Conservation (phyloP, 805 yeast genomes). For the Candida golubevii region DNA sequence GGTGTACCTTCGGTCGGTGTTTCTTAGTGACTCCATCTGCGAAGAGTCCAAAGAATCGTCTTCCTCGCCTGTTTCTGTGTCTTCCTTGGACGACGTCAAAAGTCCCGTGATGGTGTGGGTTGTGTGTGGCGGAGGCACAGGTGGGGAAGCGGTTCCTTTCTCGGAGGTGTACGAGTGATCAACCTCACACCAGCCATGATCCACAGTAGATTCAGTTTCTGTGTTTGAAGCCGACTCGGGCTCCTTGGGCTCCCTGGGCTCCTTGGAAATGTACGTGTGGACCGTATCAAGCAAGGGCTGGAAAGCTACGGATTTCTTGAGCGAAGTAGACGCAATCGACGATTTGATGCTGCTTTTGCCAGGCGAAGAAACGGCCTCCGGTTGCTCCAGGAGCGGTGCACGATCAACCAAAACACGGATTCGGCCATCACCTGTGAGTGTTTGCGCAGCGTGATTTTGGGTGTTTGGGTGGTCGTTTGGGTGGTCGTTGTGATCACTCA, state of each 20-base stretch:
- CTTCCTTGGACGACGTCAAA: conserved; percentile 1
- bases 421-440: background rate
- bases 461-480: background rate
- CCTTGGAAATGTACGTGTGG: conserved; percentile 10
- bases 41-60: conserved; percentile 14
- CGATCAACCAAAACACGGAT: background rate
- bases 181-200: conserved; percentile 14
- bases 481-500: conserved; percentile 24
- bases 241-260: conserved; percentile 6
- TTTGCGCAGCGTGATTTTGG: background rate
- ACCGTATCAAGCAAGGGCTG: conserved; percentile 13
- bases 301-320: conserved; percentile 39
- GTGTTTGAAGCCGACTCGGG: background rate
- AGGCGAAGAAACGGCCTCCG: conserved; percentile 22
- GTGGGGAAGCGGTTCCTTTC: conserved; percentile 11
- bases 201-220: conserved; percentile 1
- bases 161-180: conserved; percentile 4
- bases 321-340: conserved; percentile 23
- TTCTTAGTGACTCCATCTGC: background rate
- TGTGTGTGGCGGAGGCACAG: conserved; percentile 18
- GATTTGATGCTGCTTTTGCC: conserved; percentile 36
- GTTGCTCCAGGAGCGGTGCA: background rate
- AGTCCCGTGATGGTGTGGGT: conserved; percentile 17
- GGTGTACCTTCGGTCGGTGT: conserved; percentile 18
- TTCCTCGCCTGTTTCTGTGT: background rate